These are phyloP conservation scores for Ajuga chamaepitys DNA, from an alignment of 257 asterid species.

Conservation along the genomic window DNA sequence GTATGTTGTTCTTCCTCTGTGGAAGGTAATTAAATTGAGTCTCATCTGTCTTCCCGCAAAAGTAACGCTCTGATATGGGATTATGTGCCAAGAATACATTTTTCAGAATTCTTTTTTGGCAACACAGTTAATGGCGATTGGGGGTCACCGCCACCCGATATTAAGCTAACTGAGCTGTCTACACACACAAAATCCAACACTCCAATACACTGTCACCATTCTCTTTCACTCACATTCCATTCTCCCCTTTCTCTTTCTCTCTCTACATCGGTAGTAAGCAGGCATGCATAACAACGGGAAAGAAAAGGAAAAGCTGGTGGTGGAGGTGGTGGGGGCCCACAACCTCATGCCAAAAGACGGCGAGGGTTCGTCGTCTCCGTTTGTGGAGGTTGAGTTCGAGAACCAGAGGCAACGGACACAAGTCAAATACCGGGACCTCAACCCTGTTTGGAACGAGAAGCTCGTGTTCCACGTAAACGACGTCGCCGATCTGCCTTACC, in stretches of 20 bases:
- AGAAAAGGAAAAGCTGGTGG: conserved; percentile 80
- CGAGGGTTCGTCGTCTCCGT: conserved; percentile 84
- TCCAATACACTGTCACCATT: conserved; percentile 5
- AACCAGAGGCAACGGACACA: conserved; percentile 51
- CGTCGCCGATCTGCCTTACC: conserved; percentile 73
- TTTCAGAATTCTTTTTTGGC: too few species aligned
- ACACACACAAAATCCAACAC: conserved; percentile 25
- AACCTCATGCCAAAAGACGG: conserved; percentile 96
- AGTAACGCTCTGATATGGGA: too few species aligned
- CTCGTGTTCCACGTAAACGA: conserved; percentile 66
- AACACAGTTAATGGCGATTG: conserved; percentile 27
- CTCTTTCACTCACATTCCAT: conserved; percentile 15
- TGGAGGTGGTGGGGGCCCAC: conserved; percentile 86
- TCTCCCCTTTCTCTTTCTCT: background rate
- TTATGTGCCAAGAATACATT: too few species aligned
- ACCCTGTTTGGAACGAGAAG: conserved; percentile 85
- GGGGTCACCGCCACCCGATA: conserved; percentile 14
- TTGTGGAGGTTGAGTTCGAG: conserved; percentile 82
- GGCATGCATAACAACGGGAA: conserved; percentile 48
- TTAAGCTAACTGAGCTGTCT: conserved; percentile 9
- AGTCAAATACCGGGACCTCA: conserved; percentile 65
- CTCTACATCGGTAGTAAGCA: too few species aligned
- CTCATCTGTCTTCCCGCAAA: too few species aligned
- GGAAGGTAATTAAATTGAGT: too few species aligned
- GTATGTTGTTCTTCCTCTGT: too few species aligned